phyloP scores from a whole-genome alignment of 1,284 basidiomycete genomes.

The Apiotrichum sp. region DNA sequence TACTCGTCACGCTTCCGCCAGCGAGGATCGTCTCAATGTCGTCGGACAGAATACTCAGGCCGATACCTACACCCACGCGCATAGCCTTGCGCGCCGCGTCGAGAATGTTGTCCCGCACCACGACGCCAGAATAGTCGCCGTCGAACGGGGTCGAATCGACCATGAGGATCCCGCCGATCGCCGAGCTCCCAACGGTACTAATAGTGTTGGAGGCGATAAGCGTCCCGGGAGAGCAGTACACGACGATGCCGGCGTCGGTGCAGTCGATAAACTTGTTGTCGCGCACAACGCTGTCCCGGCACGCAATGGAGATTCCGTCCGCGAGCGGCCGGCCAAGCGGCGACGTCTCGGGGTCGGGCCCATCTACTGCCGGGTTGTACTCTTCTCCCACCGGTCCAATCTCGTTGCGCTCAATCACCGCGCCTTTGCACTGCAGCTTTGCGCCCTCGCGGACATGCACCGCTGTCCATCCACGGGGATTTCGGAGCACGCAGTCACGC shows the following conservation, averaged over 20 bases:
- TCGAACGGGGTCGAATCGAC: constrained; percentile 47
- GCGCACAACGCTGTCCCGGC: constrained; percentile 37
- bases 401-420: constrained; percentile 42
- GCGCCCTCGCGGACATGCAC: constrained; percentile 47
- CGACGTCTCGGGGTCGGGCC: constrained; percentile 44
- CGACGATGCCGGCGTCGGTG: constrained; percentile 45
- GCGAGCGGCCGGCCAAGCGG: constrained; percentile 45
- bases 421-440: constrained; percentile 40
- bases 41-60: constrained; percentile 46
- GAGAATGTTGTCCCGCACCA: constrained; percentile 46
- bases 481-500: constrained; percentile 29
- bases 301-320: constrained; percentile 45
- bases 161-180: constrained; percentile 49
- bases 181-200: constrained; percentile 27
- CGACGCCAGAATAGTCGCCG: constrained; percentile 45
- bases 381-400: constrained; percentile 48
- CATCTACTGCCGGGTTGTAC: constrained; percentile 41
- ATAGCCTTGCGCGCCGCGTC: constrained; percentile 42
- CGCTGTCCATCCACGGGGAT: constrained; percentile 46
- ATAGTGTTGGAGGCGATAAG: constrained; percentile 45
- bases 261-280: constrained; percentile 46
- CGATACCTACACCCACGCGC: constrained; percentile 50
- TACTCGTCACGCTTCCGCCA: constrained; percentile 38
- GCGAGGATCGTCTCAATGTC: constrained; percentile 43
- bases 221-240: constrained; percentile 49